Evolutionary conservation across 495 filamentous ascomycete species (phyloP).

Genomic region (Niebla homalea): DNA sequence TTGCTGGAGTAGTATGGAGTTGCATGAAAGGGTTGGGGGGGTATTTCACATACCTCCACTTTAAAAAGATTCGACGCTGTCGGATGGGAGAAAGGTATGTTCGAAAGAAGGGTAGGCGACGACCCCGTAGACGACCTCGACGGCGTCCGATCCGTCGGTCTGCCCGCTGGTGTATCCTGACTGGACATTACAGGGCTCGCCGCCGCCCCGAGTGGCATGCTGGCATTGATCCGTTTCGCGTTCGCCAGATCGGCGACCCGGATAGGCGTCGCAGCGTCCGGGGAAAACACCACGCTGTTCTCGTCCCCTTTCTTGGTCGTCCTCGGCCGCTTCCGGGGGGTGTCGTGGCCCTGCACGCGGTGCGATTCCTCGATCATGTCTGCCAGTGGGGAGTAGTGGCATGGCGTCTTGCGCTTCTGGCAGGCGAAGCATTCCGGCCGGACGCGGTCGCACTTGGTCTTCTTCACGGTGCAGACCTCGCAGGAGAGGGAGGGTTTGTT

Average conservation of each 20-base stretch:
- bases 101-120: conserved; percentile 43
- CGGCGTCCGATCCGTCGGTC: conserved; percentile 6
- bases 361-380: conserved; percentile 46
- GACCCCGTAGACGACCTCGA: conserved; percentile 13
- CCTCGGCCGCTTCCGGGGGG: conserved; percentile 12
- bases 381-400: conserved; percentile 53
- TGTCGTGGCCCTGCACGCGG: conserved; percentile 9
- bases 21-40: background rate
- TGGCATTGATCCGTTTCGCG: too few relatives aligned
- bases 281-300: background rate
- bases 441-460: conserved; percentile 46
- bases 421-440: conserved; percentile 44
- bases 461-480: conserved; percentile 54
- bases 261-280: too few relatives aligned
- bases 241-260: too few relatives aligned
- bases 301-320: conserved; percentile 1
- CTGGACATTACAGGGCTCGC: background rate
- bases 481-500: conserved; percentile 64
- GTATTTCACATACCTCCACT: conserved; percentile 7
- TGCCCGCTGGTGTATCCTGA: background rate
- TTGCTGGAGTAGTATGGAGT: background rate
- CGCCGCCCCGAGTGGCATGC: background rate
- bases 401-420: conserved; percentile 55
- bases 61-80: conserved; percentile 54
- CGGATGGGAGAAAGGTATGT: conserved; percentile 50